Conservation (phyloP, 23 red algal genomes). For the Porphyridium purpureum region DNA sequence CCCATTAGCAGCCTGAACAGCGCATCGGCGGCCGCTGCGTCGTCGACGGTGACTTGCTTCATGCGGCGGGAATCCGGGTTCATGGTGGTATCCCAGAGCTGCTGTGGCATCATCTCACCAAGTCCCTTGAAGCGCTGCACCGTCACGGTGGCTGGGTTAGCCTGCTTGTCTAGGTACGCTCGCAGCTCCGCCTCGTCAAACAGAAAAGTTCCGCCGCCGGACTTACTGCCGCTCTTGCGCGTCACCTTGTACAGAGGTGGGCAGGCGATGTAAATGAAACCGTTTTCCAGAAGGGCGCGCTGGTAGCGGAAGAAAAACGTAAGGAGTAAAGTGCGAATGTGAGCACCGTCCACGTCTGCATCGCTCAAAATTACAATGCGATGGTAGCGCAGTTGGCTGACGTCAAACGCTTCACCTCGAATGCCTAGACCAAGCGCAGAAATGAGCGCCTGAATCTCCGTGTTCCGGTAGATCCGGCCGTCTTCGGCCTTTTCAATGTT, state of each 20-base stretch:
- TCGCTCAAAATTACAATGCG: slow-evolving; percentile 99
- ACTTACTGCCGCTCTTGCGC: background rate
- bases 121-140: slow-evolving; percentile 93
- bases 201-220: slow-evolving; percentile 12
- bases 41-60: slow-evolving; percentile 71
- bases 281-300: slow-evolving; percentile 60
- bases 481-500: slow-evolving; percentile 97
- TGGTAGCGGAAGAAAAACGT: slow-evolving; percentile 99
- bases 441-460: slow-evolving; percentile 84
- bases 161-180: slow-evolving; percentile 10
- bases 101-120: slow-evolving; percentile 86
- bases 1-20: slow-evolving; percentile 92
- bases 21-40: slow-evolving; percentile 69
- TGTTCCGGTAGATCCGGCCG: slow-evolving; percentile 72
- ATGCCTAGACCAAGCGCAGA: slow-evolving; percentile 83
- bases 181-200: slow-evolving; percentile 46
- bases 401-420: slow-evolving; percentile 61
- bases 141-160: slow-evolving; percentile 30
- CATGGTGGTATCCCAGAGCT: slow-evolving; percentile 98
- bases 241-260: slow-evolving; percentile 90
- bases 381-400: slow-evolving; percentile 58
- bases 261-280: slow-evolving; percentile 86
- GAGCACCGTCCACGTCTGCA: slow-evolving; percentile 96
- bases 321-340: slow-evolving; percentile 91
- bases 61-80: slow-evolving; percentile 49